Evolutionary conservation across 1,284 basidiomycete species (phyloP), one percentile per base, ranked within the genome.

Genomic region (Polyporus tsugae): DNA sequence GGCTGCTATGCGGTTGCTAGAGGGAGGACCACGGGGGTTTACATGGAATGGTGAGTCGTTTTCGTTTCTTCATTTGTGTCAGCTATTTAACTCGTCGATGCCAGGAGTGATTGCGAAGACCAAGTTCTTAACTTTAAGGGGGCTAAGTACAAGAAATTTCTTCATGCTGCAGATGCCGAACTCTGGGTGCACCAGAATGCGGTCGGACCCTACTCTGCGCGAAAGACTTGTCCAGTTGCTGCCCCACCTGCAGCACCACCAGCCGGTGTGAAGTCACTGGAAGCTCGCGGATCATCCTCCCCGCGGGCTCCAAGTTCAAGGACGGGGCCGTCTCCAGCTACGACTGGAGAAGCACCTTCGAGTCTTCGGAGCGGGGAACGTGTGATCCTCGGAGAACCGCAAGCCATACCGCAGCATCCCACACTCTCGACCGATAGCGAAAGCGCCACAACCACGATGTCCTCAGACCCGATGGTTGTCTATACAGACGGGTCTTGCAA

Each of bases 401-500:
- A 15, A 29, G 53, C 6, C 53, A 22, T 38, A 10, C 57, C 22
- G 58, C 58, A 60, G 58, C 58, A 39, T 25, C 13, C 58, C 11
- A 39, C 38, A 4, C 11, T 4, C 36, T 60, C 58, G n/a, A 15
- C 33, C 33, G 29, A 13, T 29, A 59, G 35, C 36, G 15, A n/a
- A 3, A 44, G 64, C 41, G 7, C 29, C 29, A 49, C 41, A 35
- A 44, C 29, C 42, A 19, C 46, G 22, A 71, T 55, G 70, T 58
- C 41, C 53, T 57, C 42, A 10, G 58, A 64, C 29, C 83, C 80
- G 70, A 78, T 84, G 57, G 79, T 90, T 7, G 92, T 95, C 3
- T 96, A 93, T 75, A 89, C 85, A 29, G 95, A 96, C 77, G 95
- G 95, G 17, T 91, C 94, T 1, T 95, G 93, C 64, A 87, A 85